These are phyloP conservation scores for Musa itinerans DNA, from an alignment of 176 grass and related monocot species.

Conservation along the genomic window DNA sequence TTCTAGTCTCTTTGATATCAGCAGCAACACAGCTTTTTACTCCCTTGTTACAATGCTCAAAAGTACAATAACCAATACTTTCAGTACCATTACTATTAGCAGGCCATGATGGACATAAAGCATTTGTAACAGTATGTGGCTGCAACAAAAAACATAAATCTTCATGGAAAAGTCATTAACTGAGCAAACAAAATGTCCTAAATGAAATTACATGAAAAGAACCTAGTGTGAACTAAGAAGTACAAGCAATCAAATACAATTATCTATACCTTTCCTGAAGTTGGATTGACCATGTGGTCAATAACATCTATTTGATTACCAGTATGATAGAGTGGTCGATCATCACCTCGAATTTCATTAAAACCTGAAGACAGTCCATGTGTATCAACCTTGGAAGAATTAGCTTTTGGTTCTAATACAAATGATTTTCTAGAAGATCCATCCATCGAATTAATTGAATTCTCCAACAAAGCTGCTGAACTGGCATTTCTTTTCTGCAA, in stretches of 20 bases:
- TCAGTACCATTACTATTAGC: slow-evolving; percentile 35
- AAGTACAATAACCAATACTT: slow-evolving; percentile 24
- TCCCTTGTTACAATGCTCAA: slow-evolving; percentile 21
- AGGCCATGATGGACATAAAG: slow-evolving; percentile 25
- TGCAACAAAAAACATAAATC: slow-evolving; percentile 30
- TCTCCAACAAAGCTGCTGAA: slow-evolving; percentile 27
- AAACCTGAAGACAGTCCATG: slow-evolving; percentile 27
- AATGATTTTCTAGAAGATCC: slow-evolving; percentile 19
- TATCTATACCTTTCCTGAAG: slow-evolving; percentile 35
- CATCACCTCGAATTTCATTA: slow-evolving; percentile 31
- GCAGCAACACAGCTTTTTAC: slow-evolving; percentile 15
- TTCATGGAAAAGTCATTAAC: not conserved
- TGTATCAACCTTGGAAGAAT: slow-evolving; percentile 24
- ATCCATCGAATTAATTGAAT: slow-evolving; percentile 21
- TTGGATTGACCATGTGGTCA: slow-evolving; percentile 19
- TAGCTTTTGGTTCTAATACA: slow-evolving; percentile 18
- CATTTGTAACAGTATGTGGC: slow-evolving; percentile 25
- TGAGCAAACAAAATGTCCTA: not conserved
- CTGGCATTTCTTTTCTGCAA: slow-evolving; percentile 26
- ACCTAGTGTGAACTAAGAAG: not conserved
- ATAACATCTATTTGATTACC: slow-evolving; percentile 31
- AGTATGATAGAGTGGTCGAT: slow-evolving; percentile 12
- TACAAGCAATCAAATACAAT: not conserved
- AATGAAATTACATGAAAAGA: slow-evolving; percentile 1
- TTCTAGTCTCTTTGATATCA: slow-evolving; percentile 26